Conservation (phyloP, 352 stramenopile genomes). For the Phytophthora idaei region DNA sequence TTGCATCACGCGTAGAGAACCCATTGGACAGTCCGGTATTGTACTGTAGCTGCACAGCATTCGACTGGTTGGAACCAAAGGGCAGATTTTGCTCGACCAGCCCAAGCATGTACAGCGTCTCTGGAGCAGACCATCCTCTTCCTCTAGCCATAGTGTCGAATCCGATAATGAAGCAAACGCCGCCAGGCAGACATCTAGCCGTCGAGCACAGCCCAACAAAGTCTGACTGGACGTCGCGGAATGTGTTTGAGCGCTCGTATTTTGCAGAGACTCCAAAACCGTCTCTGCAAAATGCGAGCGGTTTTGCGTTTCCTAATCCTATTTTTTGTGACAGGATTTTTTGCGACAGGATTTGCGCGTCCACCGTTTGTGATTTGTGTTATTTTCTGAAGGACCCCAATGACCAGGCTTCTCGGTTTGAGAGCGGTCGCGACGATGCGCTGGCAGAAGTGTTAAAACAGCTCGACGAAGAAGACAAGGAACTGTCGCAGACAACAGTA, state of each 20-base stretch:
- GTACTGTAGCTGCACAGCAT: slow-evolving; percentile 9
- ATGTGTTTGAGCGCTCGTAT: too few relatives aligned
- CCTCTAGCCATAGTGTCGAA: too few relatives aligned
- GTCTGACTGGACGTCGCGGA: too few relatives aligned
- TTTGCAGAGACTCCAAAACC: too few relatives aligned
- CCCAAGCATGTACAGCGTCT: slow-evolving; percentile 15
- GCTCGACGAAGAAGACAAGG: too few relatives aligned
- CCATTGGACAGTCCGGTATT: neutral
- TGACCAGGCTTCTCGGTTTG: too few relatives aligned
- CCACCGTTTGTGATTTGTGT: neutral
- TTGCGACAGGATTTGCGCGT: neutral
- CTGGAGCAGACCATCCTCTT: neutral
- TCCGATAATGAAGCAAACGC: too few relatives aligned
- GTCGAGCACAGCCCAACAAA: too few relatives aligned
- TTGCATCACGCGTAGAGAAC: neutral
- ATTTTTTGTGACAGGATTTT: neutral
- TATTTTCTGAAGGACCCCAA: neutral
- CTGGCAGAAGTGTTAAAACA: too few relatives aligned
- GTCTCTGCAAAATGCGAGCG: neutral
- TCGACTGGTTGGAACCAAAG: slow-evolving; percentile 15
- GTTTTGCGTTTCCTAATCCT: neutral
- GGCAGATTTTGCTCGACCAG: slow-evolving; percentile 12
- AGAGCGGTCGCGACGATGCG: too few relatives aligned
- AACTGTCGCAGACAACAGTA: too few relatives aligned
- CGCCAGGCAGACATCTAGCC: too few relatives aligned